Evolutionary conservation across 768 basidiomycete genomes (phyloP).

Genomic region (Coprinopsis sp.): DNA sequence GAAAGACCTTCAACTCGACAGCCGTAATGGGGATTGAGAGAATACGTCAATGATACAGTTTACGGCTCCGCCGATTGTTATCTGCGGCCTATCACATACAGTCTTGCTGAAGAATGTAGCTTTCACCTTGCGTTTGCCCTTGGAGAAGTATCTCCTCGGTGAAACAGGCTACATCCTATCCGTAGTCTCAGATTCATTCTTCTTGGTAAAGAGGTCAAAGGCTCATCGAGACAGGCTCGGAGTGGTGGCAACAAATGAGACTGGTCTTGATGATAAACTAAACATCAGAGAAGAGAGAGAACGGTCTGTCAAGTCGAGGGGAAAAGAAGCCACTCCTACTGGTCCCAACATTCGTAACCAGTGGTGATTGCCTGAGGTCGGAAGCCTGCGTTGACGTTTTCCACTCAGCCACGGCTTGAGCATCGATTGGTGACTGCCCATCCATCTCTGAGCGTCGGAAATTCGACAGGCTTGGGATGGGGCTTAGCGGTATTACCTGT

Average conservation of each 20-base stretch:
- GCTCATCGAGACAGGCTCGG: not conserved
- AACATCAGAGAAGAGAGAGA: constrained; percentile 1
- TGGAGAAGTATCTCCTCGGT: too few species aligned
- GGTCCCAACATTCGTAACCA: not conserved
- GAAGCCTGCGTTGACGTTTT: not conserved
- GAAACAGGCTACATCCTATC: too few species aligned
- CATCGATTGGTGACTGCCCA: not conserved
- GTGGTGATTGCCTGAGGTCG: not conserved
- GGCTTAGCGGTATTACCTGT: not conserved
- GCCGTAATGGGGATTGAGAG: not conserved
- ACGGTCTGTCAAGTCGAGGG: not conserved
- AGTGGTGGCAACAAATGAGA: not conserved
- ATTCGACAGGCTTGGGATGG: not conserved
- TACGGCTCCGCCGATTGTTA: constrained; percentile 1
- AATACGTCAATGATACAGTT: not conserved
- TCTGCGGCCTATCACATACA: not conserved
- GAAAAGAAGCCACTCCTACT: not conserved
- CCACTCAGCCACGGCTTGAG: not conserved
- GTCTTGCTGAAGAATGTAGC: not conserved
- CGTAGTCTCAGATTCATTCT: not conserved
- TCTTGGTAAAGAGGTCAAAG: not conserved
- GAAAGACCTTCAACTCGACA: not conserved
- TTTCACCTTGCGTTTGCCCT: too few species aligned
- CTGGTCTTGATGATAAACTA: not conserved
- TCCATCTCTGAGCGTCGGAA: not conserved